A percentile compares a stretch with the other conserved stretches of the same genome.
phyloP scores from a whole-genome alignment of 306 rosid species.

The Fragaria iinumae region DNA sequence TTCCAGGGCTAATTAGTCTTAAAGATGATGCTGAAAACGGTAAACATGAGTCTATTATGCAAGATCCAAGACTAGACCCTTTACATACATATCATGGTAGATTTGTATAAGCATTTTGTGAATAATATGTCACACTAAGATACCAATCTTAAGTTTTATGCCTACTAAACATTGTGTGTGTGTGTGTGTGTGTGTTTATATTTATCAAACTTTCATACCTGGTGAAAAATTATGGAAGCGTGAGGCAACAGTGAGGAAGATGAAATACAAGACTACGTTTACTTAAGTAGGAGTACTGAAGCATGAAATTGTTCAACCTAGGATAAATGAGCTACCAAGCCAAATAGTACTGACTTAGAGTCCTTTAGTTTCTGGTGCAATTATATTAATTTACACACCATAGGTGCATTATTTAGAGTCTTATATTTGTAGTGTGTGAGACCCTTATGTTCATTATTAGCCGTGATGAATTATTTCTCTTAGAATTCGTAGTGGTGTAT shows the following conservation, averaged over 20 bases:
- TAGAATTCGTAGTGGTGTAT: neutral
- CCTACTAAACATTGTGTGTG: neutral
- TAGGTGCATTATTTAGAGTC: neutral
- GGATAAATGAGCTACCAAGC: neutral
- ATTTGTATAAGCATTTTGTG: neutral
- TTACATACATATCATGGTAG: neutral
- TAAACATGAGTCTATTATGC: neutral
- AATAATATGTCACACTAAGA: neutral
- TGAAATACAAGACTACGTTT: neutral
- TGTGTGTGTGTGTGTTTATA: no score
- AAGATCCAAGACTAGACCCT: neutral
- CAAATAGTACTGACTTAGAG: neutral
- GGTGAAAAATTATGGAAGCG: neutral
- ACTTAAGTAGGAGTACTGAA: neutral
- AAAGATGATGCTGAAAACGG: neutral
- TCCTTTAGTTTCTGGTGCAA: neutral
- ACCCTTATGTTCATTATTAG: neutral
- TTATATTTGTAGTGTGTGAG: neutral
- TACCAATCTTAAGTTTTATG: neutral
- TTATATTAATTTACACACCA: neutral
- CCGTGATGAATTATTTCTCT: neutral
- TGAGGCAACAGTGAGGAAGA: neutral
- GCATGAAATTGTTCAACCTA: neutral
- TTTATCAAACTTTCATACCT: neutral
- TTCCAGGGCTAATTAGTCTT: neutral